phyloP scores from a whole-genome alignment of 768 basidiomycete genomes.

The Sistotremastrum niveocremeum region DNA sequence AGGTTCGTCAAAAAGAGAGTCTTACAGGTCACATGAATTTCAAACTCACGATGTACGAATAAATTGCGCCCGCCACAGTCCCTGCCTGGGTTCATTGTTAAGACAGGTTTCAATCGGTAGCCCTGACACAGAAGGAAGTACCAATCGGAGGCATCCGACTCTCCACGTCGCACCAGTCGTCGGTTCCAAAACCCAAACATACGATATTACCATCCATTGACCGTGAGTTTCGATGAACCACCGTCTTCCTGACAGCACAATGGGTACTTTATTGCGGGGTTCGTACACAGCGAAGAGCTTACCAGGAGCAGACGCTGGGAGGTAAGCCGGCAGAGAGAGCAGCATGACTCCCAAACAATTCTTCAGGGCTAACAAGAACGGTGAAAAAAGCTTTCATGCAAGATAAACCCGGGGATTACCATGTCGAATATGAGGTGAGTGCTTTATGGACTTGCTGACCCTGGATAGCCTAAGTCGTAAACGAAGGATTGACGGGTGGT shows the following conservation, averaged over 20 bases:
- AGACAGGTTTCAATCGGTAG: not conserved
- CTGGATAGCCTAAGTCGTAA: constrained; percentile 21
- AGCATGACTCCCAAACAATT: constrained; percentile 30
- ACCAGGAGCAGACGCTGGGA: constrained; percentile 24
- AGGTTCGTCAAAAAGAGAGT: not conserved
- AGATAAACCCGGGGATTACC: constrained; percentile 4
- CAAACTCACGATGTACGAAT: constrained; percentile 19
- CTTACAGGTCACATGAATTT: not conserved
- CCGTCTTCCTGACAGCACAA: constrained; percentile 14
- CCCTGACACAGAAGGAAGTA: constrained; percentile 6
- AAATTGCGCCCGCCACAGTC: constrained; percentile 20
- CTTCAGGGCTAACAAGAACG: constrained; percentile 17
- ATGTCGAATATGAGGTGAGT: constrained; percentile 31
- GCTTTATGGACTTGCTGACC: constrained; percentile 16
- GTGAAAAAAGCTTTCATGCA: no score
- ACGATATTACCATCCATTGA: constrained; percentile 38
- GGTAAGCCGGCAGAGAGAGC: constrained; percentile 29
- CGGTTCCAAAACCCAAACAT: constrained; percentile 38
- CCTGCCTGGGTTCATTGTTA: constrained; percentile 13
- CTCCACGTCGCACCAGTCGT: constrained; percentile 41
- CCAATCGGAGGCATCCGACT: constrained; percentile 30
- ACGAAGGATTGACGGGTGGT: constrained; percentile 15
- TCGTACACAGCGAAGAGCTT: not conserved
- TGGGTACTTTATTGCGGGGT: not conserved
- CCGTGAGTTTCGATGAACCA: constrained; percentile 28